Evolutionary conservation across 768 basidiomycete genomes (phyloP).

Genomic region (Agaricus blazei): DNA sequence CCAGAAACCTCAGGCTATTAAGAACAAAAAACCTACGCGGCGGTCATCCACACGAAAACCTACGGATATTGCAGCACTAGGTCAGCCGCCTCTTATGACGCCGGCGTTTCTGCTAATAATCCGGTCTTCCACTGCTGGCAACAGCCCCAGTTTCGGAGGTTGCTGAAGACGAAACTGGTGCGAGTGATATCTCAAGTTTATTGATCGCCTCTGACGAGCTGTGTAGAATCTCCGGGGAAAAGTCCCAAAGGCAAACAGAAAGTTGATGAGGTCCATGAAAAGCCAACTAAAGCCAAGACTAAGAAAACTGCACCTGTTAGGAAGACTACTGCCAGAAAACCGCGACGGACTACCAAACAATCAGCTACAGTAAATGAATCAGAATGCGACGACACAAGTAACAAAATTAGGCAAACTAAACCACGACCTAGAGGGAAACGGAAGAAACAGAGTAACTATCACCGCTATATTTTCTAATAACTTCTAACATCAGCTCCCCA

Average conservation of each 20-base stretch:
- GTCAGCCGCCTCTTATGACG: neutral
- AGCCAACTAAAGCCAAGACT: neutral
- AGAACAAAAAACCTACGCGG: neutral
- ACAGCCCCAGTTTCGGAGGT: neutral
- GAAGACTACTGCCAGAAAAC: neutral
- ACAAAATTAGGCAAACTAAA: neutral
- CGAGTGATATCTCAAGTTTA: neutral
- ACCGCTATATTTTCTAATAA: neutral
- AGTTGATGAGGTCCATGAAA: neutral
- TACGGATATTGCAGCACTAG: neutral
- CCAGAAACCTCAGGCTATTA: neutral
- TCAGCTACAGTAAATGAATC: neutral
- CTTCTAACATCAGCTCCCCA: neutral
- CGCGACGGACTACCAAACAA: neutral
- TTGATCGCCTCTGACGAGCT: neutral
- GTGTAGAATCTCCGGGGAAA: neutral
- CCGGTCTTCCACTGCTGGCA: neutral
- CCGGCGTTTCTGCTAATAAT: neutral
- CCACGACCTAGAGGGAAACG: slow-evolving; percentile 1
- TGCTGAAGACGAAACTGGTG: neutral
- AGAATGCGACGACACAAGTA: neutral
- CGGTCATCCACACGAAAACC: neutral
- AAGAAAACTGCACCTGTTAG: neutral
- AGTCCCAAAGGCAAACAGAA: neutral
- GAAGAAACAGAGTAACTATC: slow-evolving; percentile 1